Percentiles rank a stretch among this genome's conserved stretches.
These are phyloP conservation scores for Aschersonia sp. DNA, from an alignment of 2,329 filamentous ascomycete species.

Conservation along the genomic window DNA sequence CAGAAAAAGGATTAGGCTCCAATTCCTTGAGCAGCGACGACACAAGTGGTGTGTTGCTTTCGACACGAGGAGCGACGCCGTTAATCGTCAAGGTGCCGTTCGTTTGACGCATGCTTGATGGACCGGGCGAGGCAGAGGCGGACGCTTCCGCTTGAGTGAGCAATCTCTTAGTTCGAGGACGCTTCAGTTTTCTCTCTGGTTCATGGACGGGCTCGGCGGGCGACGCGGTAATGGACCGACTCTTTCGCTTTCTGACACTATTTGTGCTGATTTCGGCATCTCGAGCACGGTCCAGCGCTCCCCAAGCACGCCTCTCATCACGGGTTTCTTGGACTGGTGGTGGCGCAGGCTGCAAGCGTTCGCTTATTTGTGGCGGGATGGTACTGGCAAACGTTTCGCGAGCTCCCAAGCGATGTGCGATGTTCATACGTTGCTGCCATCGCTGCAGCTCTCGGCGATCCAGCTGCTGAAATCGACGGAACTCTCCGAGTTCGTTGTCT, in stretches of 20 bases:
- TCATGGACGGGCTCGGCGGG: constrained; percentile 54
- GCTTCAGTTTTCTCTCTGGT: constrained; percentile 73
- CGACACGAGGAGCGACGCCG: constrained; percentile 8
- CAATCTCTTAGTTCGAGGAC: constrained; percentile 64
- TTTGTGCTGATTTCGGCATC: constrained; percentile 44
- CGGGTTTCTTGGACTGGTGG: constrained; percentile 51
- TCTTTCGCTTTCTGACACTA: constrained; percentile 56
- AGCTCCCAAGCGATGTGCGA: constrained; percentile 68
- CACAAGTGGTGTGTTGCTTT: constrained; percentile 61
- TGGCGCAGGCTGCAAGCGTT: constrained; percentile 43
- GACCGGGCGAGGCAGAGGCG: constrained; percentile 20
- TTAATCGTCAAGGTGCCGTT: constrained; percentile 9
- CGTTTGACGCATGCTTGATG: constrained; percentile 7
- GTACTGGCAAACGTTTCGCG: constrained; percentile 55
- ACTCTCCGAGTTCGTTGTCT: constrained; percentile 57
- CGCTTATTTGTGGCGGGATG: constrained; percentile 41
- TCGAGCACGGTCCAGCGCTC: constrained; percentile 73
- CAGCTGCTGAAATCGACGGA: constrained; percentile 36
- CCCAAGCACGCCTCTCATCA: constrained; percentile 79
- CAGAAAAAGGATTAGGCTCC: constrained; percentile 46
- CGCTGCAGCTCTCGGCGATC: constrained; percentile 49
- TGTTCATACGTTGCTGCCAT: constrained; percentile 74
- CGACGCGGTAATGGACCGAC: constrained; percentile 54
- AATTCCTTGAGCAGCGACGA: constrained; percentile 82
- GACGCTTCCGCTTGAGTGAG: constrained; percentile 32